Percentiles rank a stretch among this genome's conserved stretches.
Evolutionary conservation across 1,284 basidiomycete species (phyloP).

Genomic region (Ustilago xerochloae): DNA sequence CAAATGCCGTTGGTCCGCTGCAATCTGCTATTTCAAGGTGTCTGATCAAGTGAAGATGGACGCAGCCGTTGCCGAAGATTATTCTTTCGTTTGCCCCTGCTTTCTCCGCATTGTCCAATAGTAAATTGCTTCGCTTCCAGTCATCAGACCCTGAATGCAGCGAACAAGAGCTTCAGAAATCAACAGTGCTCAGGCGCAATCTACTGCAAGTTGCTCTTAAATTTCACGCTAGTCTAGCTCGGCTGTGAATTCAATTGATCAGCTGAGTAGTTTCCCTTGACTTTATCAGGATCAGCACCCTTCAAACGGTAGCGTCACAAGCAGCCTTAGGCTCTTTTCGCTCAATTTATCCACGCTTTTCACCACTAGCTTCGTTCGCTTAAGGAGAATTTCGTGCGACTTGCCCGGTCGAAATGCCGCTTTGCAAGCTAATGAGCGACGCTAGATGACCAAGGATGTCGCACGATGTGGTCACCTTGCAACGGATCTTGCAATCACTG

Average conservation of each 20-base stretch:
- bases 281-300: too few species aligned
- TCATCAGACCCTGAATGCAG: not conserved
- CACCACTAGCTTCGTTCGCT: constrained; percentile 1
- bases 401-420: not conserved
- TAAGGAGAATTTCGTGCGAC: not conserved
- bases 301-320: too few species aligned
- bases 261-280: not conserved
- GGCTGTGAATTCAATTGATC: not conserved
- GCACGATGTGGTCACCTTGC: not conserved
- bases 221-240: not conserved
- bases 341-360: not conserved
- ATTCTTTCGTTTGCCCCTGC: not conserved
- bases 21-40: not conserved
- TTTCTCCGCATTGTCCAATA: not conserved
- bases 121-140: not conserved
- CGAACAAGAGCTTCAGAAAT: too few species aligned
- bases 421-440: not conserved
- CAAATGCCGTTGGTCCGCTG: too few species aligned
- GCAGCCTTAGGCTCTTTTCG: too few species aligned
- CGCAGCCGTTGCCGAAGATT: not conserved
- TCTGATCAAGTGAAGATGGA: too few species aligned
- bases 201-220: not conserved
- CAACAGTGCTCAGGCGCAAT: not conserved
- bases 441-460: not conserved
- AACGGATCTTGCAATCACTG: too few species aligned